phyloP scores from a whole-genome alignment of 2,329 filamentous ascomycete genomes.

The Cytospora piceae region DNA sequence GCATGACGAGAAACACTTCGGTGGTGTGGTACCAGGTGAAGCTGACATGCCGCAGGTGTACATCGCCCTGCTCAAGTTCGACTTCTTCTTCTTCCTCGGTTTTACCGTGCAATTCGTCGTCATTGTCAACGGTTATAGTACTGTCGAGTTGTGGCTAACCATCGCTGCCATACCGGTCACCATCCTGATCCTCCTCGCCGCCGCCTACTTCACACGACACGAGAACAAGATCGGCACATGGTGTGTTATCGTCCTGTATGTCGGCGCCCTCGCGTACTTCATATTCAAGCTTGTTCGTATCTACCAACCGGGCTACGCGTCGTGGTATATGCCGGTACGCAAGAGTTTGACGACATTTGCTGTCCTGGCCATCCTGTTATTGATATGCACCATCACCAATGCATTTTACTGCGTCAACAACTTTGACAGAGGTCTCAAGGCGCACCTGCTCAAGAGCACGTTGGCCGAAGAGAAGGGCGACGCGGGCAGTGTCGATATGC shows the following conservation, averaged over 20 bases:
- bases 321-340: slow-evolving; percentile 75
- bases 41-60: slow-evolving; percentile 70
- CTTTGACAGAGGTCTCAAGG: slow-evolving; percentile 87
- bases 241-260: slow-evolving; percentile 79
- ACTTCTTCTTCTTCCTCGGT: slow-evolving; percentile 99
- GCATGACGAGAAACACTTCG: neutral
- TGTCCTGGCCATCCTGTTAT: slow-evolving; percentile 85
- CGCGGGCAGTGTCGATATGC: slow-evolving; percentile 57
- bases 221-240: slow-evolving; percentile 83
- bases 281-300: slow-evolving; percentile 98
- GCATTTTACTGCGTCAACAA: slow-evolving; percentile 87
- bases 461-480: slow-evolving; percentile 59
- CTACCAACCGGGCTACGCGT: slow-evolving; percentile 67
- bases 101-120: slow-evolving; percentile 98
- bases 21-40: neutral
- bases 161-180: slow-evolving; percentile 90
- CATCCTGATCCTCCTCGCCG: slow-evolving; percentile 82
- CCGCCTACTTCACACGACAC: slow-evolving; percentile 81
- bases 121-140: slow-evolving; percentile 72
- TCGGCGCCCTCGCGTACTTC: slow-evolving; percentile 91
- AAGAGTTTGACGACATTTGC: slow-evolving; percentile 92
- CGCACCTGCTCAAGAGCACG: slow-evolving; percentile 68
- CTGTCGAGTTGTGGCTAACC: slow-evolving; percentile 82
- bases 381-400: slow-evolving; percentile 85
- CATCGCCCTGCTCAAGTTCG: slow-evolving; percentile 96